Evolutionary conservation across 352 stramenopile species (phyloP).

Genomic region (Globisporangium spiculum): DNA sequence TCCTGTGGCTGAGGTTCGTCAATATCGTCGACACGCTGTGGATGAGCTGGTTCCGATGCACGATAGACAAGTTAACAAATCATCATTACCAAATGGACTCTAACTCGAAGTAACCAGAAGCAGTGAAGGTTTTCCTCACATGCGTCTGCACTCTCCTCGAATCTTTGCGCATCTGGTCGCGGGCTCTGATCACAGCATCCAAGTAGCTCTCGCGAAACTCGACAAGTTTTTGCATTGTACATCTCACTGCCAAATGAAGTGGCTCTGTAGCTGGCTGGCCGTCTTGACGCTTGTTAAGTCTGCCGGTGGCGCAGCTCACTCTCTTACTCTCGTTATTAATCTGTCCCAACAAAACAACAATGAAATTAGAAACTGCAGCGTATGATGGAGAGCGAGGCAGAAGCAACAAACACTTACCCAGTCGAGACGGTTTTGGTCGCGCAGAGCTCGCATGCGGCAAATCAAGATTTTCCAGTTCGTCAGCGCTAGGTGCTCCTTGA

Average conservation of each 20-base stretch:
- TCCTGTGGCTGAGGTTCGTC: slow-evolving; percentile 38
- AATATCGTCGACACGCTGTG: slow-evolving; percentile 50
- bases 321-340: slow-evolving; percentile 20
- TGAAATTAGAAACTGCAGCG: neutral
- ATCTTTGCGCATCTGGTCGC: slow-evolving; percentile 28
- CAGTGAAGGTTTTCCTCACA: slow-evolving; percentile 19
- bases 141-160: slow-evolving; percentile 35
- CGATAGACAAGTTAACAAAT: neutral
- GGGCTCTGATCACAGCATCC: slow-evolving; percentile 24
- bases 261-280: neutral
- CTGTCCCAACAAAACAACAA: neutral
- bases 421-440: slow-evolving; percentile 34
- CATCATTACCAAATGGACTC: neutral
- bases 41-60: slow-evolving; percentile 36
- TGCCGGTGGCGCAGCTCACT: neutral
- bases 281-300: neutral
- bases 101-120: neutral
- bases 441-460: slow-evolving; percentile 25
- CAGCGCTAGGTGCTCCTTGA: slow-evolving; percentile 24
- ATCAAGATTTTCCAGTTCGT: slow-evolving; percentile 50
- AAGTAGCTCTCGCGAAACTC: slow-evolving; percentile 34
- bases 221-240: slow-evolving; percentile 42
- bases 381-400: neutral
- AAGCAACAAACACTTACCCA: slow-evolving; percentile 25
- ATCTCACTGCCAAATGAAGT: slow-evolving; percentile 20